Evolutionary conservation across 805 yeast genomes (phyloP).

Genomic region (Metschnikowia bowlesiae): DNA sequence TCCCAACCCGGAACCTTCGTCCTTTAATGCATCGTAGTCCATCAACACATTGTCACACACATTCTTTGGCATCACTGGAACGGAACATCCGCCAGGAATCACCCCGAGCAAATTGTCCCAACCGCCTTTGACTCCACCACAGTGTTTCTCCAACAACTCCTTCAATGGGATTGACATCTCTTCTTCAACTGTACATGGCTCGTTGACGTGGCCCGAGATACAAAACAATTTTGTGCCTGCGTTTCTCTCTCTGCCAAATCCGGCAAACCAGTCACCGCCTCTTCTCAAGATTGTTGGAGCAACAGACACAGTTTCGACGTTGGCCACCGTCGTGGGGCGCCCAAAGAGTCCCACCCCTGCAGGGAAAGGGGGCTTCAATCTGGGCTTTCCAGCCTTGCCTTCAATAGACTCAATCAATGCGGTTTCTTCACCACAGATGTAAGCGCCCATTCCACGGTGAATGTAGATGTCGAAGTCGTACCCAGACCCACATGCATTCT

Average conservation of each 20-base stretch:
- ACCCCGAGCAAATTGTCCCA: constrained; percentile 89
- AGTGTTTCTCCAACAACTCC: constrained; percentile 80
- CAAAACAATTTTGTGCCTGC: constrained; percentile 79
- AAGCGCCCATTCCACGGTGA: constrained; percentile 93
- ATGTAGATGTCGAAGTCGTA: constrained; percentile 77
- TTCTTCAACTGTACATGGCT: constrained; percentile 90
- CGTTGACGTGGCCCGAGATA: constrained; percentile 86
- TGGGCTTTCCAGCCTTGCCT: constrained; percentile 92
- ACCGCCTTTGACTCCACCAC: constrained; percentile 89
- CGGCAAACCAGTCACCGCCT: constrained; percentile 83
- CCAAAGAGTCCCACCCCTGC: constrained; percentile 92
- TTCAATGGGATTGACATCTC: constrained; percentile 87
- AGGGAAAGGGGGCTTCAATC: constrained; percentile 92
- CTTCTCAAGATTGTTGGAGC: constrained; percentile 87
- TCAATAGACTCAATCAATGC: constrained; percentile 84
- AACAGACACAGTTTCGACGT: constrained; percentile 87
- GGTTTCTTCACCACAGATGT: constrained; percentile 90
- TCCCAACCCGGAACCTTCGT: constrained; percentile 83
- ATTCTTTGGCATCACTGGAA: constrained; percentile 70
- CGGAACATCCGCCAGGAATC: constrained; percentile 88
- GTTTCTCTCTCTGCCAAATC: constrained; percentile 82
- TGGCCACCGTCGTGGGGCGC: constrained; percentile 86
- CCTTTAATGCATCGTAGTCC: constrained; percentile 86
- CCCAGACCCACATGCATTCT: constrained; percentile 84
- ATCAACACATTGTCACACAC: constrained; percentile 66